Base-by-base conservation (phyloP, 78 protist species). In the Polysphondylium violaceum region DNA sequence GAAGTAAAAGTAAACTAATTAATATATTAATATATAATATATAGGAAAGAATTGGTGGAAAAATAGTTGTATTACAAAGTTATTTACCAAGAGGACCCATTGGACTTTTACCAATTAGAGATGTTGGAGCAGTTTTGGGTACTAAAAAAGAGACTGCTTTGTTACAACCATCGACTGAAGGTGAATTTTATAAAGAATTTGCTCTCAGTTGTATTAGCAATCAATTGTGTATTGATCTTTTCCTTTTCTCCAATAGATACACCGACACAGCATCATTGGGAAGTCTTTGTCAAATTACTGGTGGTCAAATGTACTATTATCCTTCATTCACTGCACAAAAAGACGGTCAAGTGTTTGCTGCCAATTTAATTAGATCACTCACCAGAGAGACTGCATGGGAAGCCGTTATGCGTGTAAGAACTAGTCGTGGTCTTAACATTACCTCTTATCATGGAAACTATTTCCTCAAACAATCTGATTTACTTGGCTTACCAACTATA, bases 381-480 rank as follows among this genome's bases (percentile, higher is more conserved):
- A 61, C 75, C 1, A 64, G 95, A 21, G 76, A 29, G 7, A 90
- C 91, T 5, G 97, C 76, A 9, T 87, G 85, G 87, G 97, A 96
- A 53, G 92, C 95, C 1, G 95, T 96, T 36, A 90, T 96, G 95
- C 87, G 97, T 31, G 75, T 96, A 27, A 47, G 97, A 23, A 63
- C 68, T 51, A 76, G 93, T 47, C 78, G 72, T 29, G 96, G 94
- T 12, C 21, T 92, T 47, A 71, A 41, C 51, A 53, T 60, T 2
- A 63, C 23, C 2, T 40, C 60, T 36, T 78, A 88, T 40, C 83
- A 77, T 65, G 97, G 97, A 1, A 61, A 96, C 88, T 96, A 87
- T 60, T 94, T 93, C 56, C 31, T 87, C 3, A 71, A 95, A 38
- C 35, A 56, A 7, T 76, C 93, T 0, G 95, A 93, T 61, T 75